Evolutionary conservation across 2,329 filamentous ascomycete genomes (phyloP), one percentile per base, ranked within the genome.

Genomic region (Talaromyces islandicus): DNA sequence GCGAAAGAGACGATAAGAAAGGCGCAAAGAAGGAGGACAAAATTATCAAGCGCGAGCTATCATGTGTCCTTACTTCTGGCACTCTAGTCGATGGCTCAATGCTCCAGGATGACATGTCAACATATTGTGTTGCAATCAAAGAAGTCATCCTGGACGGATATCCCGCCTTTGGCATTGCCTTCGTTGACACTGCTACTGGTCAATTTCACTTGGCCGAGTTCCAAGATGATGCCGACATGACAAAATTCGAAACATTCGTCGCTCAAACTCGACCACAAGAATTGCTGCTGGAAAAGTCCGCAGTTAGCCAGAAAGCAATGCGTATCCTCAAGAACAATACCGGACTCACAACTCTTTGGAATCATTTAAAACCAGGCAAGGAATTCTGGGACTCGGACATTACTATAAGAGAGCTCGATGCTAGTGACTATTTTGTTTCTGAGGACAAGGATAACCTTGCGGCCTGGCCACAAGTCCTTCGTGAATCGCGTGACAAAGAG

Each of bases 241-340:
- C 94, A 60, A 96, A 92, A 70, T 97, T 99, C 66, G 94, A 99
- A 78, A 99, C 94, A 0, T 89, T 99, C 64, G 87, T 99, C 41
- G 94, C 94, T 17, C 94, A 99, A 73, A 96, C 88, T 17, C 85
- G 89, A 21, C 94, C 94, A 0, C 88, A 91, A 55, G 94, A 99
- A 74, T 78, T 99, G 51, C 78, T 99, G 0, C 78, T 99, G 0
- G 94, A 99, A 72, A 97, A 95, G 74, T 89, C 88, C 0, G 87
- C 82, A 29, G 80, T 97, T 30, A 97, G 92, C 0, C 86, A 88
- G n/a, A 96, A 94, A 71, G 91, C 91, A 0, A 76, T 96, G 60
- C 89, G 94, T 2, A 96, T 99, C 50, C 80, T 99, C 65, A 99
- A 97, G 77, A 97, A 96, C 72, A 97, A 95, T 73, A 97, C 92